Evolutionary conservation across 768 basidiomycete species (phyloP), one percentile per base, ranked within the genome.

Genomic region (Lactarius sp.): DNA sequence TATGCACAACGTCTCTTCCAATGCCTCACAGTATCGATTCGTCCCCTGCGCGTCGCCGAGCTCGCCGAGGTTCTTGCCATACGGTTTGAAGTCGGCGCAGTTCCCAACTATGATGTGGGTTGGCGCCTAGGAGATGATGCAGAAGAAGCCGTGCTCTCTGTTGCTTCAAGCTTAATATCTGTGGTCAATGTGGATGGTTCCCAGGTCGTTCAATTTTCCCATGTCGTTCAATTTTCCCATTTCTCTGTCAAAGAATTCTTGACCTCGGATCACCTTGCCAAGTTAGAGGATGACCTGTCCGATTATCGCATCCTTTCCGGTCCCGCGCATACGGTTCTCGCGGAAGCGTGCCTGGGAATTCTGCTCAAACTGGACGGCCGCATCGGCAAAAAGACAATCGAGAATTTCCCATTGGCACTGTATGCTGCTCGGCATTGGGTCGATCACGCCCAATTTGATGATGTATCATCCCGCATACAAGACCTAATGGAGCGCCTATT

Each of bases 371-470:
- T 22, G 2, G 22, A 47, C 34, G 53, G 27, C 10, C 6, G 14
- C 12, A 18, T 39, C 16, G 44, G 55, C 52, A 55, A 18, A 33
- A 39, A 6, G 6, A 18, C 42, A 4, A 34, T 55, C 1, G 18
- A 37, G 10, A 27, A 39, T 16, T 13, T 37, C 1, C 60, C 60
- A 49, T 18, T 61, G 0, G 20, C 53, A 0, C 9, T 1, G 2
- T 62, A 62, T 34, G 61, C 61, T 1, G 39, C 61, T 36, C 47
- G 16, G n/a, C 6, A 62, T 14, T 62, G 61, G 22, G 22, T 22
- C 22, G 2, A 22, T 22, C 22, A 22, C 22, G 22, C 22, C 22
- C 22, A 22, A 22, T 22, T 22, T 22, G 22, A 2, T 22, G 22
- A 22, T 22, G 22, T 22, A 22, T 22, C 22, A 22, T 22, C 22